phyloP scores from a whole-genome alignment of 1,284 basidiomycete species.

The Ustilago bromivora region DNA sequence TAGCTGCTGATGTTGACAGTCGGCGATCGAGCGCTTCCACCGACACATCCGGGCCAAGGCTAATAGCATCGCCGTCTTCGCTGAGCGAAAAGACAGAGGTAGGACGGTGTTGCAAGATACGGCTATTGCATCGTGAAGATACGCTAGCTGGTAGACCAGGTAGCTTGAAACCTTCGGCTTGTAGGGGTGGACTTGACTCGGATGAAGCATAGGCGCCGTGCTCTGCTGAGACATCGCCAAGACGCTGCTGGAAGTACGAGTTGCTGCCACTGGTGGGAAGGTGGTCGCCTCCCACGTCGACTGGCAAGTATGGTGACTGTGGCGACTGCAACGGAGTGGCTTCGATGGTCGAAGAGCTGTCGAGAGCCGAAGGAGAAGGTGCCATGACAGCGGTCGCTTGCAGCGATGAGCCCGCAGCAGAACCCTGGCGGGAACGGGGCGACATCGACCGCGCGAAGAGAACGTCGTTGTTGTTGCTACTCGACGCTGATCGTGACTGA shows the following conservation, averaged over 20 bases:
- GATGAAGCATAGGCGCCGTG: conserved; percentile 14
- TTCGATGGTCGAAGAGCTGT: not conserved
- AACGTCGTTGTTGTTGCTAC: conserved; percentile 2
- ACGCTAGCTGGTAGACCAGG: conserved; percentile 37
- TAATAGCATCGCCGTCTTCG: conserved; percentile 30
- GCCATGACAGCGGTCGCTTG: conserved; percentile 11
- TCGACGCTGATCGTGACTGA: conserved; percentile 12
- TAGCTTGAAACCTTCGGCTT: conserved; percentile 34
- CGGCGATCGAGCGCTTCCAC: conserved; percentile 17
- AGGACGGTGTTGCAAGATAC: conserved; percentile 30
- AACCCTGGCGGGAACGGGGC: conserved; percentile 24
- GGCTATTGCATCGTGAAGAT: conserved; percentile 35
- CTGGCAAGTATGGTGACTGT: conserved; percentile 4
- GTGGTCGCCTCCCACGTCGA: conserved; percentile 9
- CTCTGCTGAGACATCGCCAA: conserved; percentile 23
- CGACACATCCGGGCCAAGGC: conserved; percentile 25
- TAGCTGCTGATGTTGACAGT: conserved; percentile 1
- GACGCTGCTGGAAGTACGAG: conserved; percentile 24
- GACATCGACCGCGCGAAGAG: conserved; percentile 27
- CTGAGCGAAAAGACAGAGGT: conserved; percentile 35
- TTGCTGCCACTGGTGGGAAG: conserved; percentile 23
- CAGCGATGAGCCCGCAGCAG: conserved; percentile 19
- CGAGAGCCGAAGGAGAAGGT: conserved; percentile 16
- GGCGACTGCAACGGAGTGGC: conserved; percentile 23
- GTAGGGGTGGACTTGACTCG: conserved; percentile 20